Evolutionary conservation across 2,329 filamentous ascomycete species (phyloP).

Genomic region (Fusarium setosum): DNA sequence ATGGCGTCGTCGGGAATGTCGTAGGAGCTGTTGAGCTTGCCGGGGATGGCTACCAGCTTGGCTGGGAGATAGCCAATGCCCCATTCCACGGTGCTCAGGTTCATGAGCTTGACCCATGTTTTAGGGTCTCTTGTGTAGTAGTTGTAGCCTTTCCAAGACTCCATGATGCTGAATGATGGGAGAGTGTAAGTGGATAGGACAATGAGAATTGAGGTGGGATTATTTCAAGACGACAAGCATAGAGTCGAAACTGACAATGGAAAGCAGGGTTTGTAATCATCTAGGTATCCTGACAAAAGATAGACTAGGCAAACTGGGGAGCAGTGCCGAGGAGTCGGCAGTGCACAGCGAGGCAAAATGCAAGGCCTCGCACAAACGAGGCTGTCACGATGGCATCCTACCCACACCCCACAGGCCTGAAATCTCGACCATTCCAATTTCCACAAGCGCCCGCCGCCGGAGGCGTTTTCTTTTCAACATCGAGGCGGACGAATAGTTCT

Average conservation of each 20-base stretch:
- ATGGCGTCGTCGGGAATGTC: conserved; percentile 4
- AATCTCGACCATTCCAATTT: neutral
- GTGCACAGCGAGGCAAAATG: neutral
- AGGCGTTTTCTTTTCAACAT: neutral
- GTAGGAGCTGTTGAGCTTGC: conserved; percentile 9
- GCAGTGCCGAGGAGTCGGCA: neutral
- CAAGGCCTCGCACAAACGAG: neutral
- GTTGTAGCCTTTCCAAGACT: conserved; percentile 14
- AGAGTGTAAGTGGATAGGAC: neutral
- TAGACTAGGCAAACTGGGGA: neutral
- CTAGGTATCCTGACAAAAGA: neutral
- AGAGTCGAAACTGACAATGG: neutral
- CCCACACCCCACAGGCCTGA: neutral
- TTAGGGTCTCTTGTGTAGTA: conserved; percentile 16
- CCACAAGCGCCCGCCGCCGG: neutral
- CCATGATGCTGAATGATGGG: neutral
- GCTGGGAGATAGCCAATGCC: conserved; percentile 14
- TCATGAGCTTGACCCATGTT: conserved; percentile 20
- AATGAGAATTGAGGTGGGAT: neutral
- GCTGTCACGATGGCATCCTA: conserved; percentile 2
- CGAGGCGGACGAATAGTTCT: neutral
- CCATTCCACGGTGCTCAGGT: conserved; percentile 23
- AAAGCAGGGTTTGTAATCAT: neutral
- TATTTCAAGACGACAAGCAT: neutral
- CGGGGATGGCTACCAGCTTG: conserved; percentile 14